phyloP scores from a whole-genome alignment of 495 filamentous ascomycete species.

The Extremus antarcticus region DNA sequence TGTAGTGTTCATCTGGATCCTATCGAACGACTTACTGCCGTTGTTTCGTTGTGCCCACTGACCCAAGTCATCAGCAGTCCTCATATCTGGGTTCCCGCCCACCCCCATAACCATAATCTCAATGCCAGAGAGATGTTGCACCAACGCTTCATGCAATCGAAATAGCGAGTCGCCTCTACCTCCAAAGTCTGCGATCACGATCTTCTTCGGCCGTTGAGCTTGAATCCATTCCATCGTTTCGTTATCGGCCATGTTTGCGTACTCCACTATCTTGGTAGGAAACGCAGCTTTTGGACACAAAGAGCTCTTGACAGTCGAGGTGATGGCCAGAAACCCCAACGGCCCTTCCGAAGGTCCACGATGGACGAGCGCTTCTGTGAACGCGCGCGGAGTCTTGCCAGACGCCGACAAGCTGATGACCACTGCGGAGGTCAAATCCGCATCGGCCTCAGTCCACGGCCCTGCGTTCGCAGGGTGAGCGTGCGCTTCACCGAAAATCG shows the following conservation, averaged over 20 bases:
- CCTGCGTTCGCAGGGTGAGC: slow-evolving; percentile 30
- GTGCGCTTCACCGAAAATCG: slow-evolving; percentile 34
- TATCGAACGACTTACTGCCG: slow-evolving; percentile 15
- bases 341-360: slow-evolving; percentile 13
- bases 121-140: slow-evolving; percentile 13
- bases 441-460: neutral
- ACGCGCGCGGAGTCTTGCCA: neutral
- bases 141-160: slow-evolving; percentile 30
- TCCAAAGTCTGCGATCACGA: slow-evolving; percentile 46
- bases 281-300: slow-evolving; percentile 11
- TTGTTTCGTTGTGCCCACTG: neutral
- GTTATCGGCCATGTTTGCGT: slow-evolving; percentile 16
- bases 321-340: slow-evolving; percentile 17
- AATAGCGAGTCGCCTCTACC: slow-evolving; percentile 31
- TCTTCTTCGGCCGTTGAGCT: slow-evolving; percentile 23
- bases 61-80: slow-evolving; percentile 23
- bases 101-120: slow-evolving; percentile 29
- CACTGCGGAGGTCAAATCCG: neutral
- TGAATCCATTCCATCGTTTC: slow-evolving; percentile 18
- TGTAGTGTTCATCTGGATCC: neutral
- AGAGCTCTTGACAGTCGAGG: neutral
- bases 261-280: slow-evolving; percentile 17
- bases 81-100: slow-evolving; percentile 34
- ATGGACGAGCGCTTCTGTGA: slow-evolving; percentile 9
- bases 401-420: neutral